Evolutionary conservation across 2,329 filamentous ascomycete species (phyloP).

Genomic region (Claviceps maximensis): DNA sequence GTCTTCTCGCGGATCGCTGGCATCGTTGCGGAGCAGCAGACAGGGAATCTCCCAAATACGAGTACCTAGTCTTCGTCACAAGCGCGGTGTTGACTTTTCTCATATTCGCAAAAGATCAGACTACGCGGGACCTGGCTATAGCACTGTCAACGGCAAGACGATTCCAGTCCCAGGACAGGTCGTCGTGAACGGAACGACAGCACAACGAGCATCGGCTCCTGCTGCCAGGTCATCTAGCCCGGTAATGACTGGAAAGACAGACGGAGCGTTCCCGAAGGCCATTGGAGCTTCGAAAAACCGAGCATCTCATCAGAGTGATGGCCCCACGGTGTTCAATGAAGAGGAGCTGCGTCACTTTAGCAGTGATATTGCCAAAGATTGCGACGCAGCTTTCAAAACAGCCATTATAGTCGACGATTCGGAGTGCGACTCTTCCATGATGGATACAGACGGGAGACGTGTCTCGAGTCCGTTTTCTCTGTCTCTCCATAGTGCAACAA

Average conservation of each 20-base stretch:
- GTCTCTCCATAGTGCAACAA: slow-evolving; percentile 21
- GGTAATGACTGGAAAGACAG: slow-evolving; percentile 13
- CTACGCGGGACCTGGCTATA: slow-evolving; percentile 14
- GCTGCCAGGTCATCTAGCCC: slow-evolving; percentile 16
- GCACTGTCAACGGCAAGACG: slow-evolving; percentile 4
- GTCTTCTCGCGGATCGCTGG: slow-evolving; percentile 30
- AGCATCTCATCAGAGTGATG: slow-evolving; percentile 10
- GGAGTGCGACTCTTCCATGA: slow-evolving; percentile 18
- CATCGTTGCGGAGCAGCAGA: slow-evolving; percentile 34
- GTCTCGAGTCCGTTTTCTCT: slow-evolving; percentile 31
- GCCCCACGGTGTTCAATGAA: slow-evolving; percentile 41
- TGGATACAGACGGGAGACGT: slow-evolving; percentile 19
- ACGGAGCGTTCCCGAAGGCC: slow-evolving; percentile 15
- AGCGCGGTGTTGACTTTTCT: slow-evolving; percentile 42
- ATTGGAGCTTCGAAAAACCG: slow-evolving; percentile 9
- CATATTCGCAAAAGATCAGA: slow-evolving; percentile 29
- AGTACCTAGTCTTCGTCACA: slow-evolving; percentile 30
- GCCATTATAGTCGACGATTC: slow-evolving; percentile 31
- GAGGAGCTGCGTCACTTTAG: slow-evolving; percentile 78
- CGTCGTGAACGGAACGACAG: slow-evolving; percentile 8
- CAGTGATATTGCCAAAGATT: slow-evolving; percentile 73
- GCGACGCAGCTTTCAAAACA: slow-evolving; percentile 83
- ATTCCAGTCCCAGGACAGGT: slow-evolving; percentile 9
- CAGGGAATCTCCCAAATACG: slow-evolving; percentile 30
- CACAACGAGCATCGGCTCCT: slow-evolving; percentile 10